Percentiles rank a stretch among this genome's conserved stretches.
phyloP scores from a whole-genome alignment of 352 stramenopile genomes.

The Phytophthora tubulina region DNA sequence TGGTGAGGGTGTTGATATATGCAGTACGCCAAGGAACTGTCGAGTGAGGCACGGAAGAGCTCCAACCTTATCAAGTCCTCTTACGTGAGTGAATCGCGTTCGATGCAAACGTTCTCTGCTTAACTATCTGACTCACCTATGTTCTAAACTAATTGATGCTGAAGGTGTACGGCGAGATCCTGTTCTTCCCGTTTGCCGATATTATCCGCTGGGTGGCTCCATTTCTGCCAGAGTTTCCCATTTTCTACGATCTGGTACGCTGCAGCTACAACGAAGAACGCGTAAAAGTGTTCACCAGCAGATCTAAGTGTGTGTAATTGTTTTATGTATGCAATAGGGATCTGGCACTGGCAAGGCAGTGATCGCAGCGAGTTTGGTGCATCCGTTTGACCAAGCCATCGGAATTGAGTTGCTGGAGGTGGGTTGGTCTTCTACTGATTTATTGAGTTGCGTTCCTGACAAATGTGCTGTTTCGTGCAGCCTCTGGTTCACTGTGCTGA shows the following conservation, averaged over 20 bases:
- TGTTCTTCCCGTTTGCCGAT: constrained; percentile 88
- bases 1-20: constrained; percentile 9
- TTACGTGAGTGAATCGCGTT: constrained; percentile 52
- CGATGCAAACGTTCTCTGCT: neutral
- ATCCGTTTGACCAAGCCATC: constrained; percentile 86
- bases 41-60: constrained; percentile 79
- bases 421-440: neutral
- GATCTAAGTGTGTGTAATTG: neutral
- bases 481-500: constrained; percentile 80
- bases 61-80: constrained; percentile 84
- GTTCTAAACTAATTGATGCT: neutral
- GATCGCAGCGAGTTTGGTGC: constrained; percentile 76
- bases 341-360: constrained; percentile 87
- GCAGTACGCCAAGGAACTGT: constrained; percentile 88
- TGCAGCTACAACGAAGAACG: neutral
- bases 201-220: constrained; percentile 72
- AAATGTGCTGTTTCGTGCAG: constrained; percentile 28
- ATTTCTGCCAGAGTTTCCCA: constrained; percentile 67
- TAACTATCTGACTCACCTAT: neutral
- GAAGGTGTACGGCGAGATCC: constrained; percentile 88
- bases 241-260: constrained; percentile 88
- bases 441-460: neutral
- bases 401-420: constrained; percentile 85
- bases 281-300: neutral
- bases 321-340: constrained; percentile 46